Base-by-base conservation (phyloP, 345 rosid species). In the Euclidium syriacum region DNA sequence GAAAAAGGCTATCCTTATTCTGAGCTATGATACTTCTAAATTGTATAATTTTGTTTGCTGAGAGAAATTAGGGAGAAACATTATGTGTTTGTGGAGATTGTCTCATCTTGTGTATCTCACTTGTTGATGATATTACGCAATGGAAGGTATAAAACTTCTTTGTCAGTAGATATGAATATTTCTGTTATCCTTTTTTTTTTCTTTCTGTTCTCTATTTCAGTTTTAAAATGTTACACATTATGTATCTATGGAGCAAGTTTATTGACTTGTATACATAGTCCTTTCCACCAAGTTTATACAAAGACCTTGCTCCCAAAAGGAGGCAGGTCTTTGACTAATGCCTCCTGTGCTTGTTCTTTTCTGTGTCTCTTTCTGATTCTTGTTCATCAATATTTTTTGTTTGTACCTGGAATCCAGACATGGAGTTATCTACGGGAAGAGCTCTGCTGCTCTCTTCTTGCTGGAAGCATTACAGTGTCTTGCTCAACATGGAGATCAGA, bases 391-490 rank as follows among this genome's bases (percentile, higher is more conserved):
- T 66, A 23, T 66, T 41, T 8, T 60, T 10, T 41, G n/a, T n/a
- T n/a, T 42, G 19, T 44, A 52, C 39, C 44, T 67, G 78, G 56
- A 39, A 68, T 73, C 54, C 81, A 83, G 91, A 71, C 51, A 52
- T 72, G 64, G 62, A 70, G 63, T 24, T 63, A 42, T 30, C 59
- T 54, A 69, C 30, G 35, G 64, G 77, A 50, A 74, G 89, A 63
- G 79, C 79, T 49, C 70, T 75, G 26, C 79, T 91, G 42, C 81
- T 91, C 50, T 86, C 84, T 71, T 88, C 96, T 33, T 88, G 96
- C 63, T 91, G 98, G 98, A 88, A 83, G 81, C 88, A 88, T 65
- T 91, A 80, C 55, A 58, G 90, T 63, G 41, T 66, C 67, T 75
- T 91, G 38, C 72, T 88, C 74, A 85, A 77, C 75, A 64, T 91